A percentile compares a stretch with the other conserved stretches of the same genome.
These are phyloP conservation scores for Panicum hallii DNA, from an alignment of 202 grass and related monocot genomes.

Conservation along the genomic window DNA sequence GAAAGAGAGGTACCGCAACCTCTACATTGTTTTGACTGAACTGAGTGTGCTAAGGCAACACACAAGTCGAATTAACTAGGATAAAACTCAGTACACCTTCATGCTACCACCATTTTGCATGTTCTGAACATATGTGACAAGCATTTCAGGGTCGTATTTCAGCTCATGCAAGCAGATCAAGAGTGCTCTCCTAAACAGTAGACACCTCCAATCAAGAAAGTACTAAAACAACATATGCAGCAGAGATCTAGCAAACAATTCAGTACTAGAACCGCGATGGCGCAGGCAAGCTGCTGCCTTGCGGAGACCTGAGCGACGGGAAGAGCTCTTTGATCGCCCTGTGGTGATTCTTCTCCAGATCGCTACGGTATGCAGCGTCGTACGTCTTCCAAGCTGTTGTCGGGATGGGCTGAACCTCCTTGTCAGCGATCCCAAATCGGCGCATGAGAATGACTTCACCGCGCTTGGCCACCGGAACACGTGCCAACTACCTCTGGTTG, in stretches of 20 bases:
- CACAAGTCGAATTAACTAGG: not conserved
- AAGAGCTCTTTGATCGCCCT: too few relatives aligned
- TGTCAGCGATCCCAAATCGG: too few relatives aligned
- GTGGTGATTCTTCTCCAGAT: too few relatives aligned
- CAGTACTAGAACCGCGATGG: too few relatives aligned
- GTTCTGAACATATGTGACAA: not conserved
- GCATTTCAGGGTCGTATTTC: not conserved
- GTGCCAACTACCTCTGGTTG: too few relatives aligned
- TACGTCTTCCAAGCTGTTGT: too few relatives aligned
- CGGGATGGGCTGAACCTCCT: too few relatives aligned
- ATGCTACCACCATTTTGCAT: not conserved
- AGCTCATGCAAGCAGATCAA: not conserved
- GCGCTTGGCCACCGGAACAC: too few relatives aligned
- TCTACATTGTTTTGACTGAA: not conserved
- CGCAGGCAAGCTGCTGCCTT: too few relatives aligned
- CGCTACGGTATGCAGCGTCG: too few relatives aligned
- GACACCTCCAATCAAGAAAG: not conserved
- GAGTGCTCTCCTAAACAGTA: not conserved
- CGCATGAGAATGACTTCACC: too few relatives aligned
- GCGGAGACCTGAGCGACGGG: too few relatives aligned
- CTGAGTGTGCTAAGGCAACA: not conserved
- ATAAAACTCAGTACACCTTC: not conserved
- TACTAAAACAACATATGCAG: not conserved
- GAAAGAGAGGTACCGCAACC: not conserved
- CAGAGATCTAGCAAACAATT: not conserved